Evolutionary conservation across 257 asterid species (phyloP).

Genomic region (Fraxinus americana): DNA sequence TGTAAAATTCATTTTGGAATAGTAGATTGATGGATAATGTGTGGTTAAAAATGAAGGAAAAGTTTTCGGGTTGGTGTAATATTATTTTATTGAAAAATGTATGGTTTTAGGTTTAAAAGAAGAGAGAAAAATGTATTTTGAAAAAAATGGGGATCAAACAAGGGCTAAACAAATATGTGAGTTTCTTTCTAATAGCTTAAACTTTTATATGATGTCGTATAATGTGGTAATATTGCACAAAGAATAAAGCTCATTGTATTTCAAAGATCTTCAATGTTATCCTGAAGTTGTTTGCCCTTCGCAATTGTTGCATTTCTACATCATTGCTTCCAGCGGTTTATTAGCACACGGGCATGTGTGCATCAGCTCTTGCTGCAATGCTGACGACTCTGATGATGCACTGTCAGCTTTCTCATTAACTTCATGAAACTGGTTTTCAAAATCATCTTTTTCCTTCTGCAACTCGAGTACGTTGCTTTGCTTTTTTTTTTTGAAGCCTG

Average conservation of each 20-base stretch:
- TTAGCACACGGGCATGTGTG: constrained; percentile 80
- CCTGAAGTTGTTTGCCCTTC: constrained; percentile 60
- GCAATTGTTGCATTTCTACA: constrained; percentile 76
- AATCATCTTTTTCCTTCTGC: constrained; percentile 95
- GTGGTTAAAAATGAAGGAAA: too few relatives aligned
- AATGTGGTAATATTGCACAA: neutral
- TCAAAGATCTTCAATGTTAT: neutral
- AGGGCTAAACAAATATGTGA: neutral
- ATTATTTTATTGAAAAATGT: too few relatives aligned
- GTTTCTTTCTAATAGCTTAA: neutral
- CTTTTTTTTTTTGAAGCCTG: constrained; percentile 93
- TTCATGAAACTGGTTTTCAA: constrained; percentile 81
- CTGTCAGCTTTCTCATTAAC: constrained; percentile 75
- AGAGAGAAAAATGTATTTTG: too few relatives aligned
- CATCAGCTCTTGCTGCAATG: constrained; percentile 80
- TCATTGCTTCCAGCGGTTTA: constrained; percentile 91
- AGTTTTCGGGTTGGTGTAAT: too few relatives aligned
- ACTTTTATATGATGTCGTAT: neutral
- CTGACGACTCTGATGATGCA: constrained; percentile 68
- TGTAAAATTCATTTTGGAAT: too few relatives aligned
- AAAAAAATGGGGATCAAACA: too few relatives aligned
- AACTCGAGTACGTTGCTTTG: constrained; percentile 97
- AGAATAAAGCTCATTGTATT: neutral
- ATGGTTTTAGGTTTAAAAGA: too few relatives aligned
- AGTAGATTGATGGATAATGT: too few relatives aligned